Evolutionary conservation across 2,329 filamentous ascomycete genomes (phyloP), one percentile per base, ranked within the genome.

Genomic region (Talaromyces sp.): DNA sequence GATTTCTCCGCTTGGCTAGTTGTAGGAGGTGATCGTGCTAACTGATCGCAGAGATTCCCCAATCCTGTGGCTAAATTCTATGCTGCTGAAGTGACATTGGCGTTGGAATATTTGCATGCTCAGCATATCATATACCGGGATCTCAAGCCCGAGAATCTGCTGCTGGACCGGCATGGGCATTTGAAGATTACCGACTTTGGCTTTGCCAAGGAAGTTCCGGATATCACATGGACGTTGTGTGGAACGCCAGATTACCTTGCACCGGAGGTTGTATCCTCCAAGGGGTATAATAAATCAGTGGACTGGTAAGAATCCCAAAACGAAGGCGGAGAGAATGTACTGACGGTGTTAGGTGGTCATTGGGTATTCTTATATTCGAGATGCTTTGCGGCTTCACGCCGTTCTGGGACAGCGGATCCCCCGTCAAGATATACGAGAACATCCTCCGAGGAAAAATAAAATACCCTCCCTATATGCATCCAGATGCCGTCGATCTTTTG

Each of bases 41-140:
- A 66, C n/a, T 53, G 3, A 4, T 22, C 22, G 27, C 72, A 99
- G 95, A 91, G 95, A 69, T 99, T 99, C 78, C 95, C 95, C 8
- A 99, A 99, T 73, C 95, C 95, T 5, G 95, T 99, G 64, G 95
- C 95, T 75, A 99, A 99, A 79, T 99, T 99, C 82, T 99, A 99
- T 78, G 95, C 95, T 38, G 95, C 95, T 59, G 95, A 99, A 80
- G 95, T 98, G 63, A 97, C 94, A 3, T 84, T 99, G 66, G 95
- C 95, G 8, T 84, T 99, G 59, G 95, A 99, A 76, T 99, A 98
- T 78, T 84, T 99, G 64, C 95, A 99, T 81, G 89, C 89, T 62
- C 91, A 92, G 78, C 90, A 98, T 77, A 97, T 99, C 77, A 98
- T 99, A 74, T 99, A 99, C 81, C 90, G 95, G 75, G 95, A 99